Percentiles rank a stretch among this genome's conserved stretches.
phyloP scores from a whole-genome alignment of 768 basidiomycete species.

The Mrakia blollopis region DNA sequence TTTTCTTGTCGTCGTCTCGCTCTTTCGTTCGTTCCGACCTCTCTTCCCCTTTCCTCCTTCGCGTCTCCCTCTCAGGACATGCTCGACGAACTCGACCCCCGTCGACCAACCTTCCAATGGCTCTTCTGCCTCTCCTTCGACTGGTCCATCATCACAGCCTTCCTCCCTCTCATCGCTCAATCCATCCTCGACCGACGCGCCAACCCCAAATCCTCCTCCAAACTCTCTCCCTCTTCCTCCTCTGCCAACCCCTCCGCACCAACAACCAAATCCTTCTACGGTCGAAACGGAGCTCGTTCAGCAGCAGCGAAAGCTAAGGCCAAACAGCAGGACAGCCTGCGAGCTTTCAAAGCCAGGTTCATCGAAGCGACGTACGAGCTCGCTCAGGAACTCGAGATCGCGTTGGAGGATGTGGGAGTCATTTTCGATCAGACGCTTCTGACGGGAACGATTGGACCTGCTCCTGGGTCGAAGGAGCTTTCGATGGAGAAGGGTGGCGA shows the following conservation, averaged over 20 bases:
- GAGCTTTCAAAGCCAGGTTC: slow-evolving; percentile 41
- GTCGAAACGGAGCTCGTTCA: slow-evolving; percentile 31
- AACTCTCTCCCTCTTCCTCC: not conserved
- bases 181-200: slow-evolving; percentile 35
- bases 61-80: slow-evolving; percentile 35
- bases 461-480: slow-evolving; percentile 14
- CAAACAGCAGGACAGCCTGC: slow-evolving; percentile 28
- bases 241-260: too few relatives aligned
- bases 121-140: slow-evolving; percentile 45
- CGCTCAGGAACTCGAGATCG: slow-evolving; percentile 41
- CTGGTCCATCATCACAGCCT: slow-evolving; percentile 43
- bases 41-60: slow-evolving; percentile 13
- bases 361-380: slow-evolving; percentile 43
- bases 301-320: slow-evolving; percentile 28
- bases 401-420: slow-evolving; percentile 42
- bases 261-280: slow-evolving; percentile 17
- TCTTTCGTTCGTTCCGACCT: too few relatives aligned
- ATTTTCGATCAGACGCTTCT: slow-evolving; percentile 44
- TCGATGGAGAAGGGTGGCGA: slow-evolving; percentile 30
- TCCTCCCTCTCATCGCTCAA: slow-evolving; percentile 40
- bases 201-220: slow-evolving; percentile 19
- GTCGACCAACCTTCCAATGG: slow-evolving; percentile 46
- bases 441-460: slow-evolving; percentile 38
- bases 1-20: not conserved
- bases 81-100: slow-evolving; percentile 42